Base-by-base conservation (phyloP, 2,329 filamentous ascomycete species). In the Pochonia chlamydosporia region DNA sequence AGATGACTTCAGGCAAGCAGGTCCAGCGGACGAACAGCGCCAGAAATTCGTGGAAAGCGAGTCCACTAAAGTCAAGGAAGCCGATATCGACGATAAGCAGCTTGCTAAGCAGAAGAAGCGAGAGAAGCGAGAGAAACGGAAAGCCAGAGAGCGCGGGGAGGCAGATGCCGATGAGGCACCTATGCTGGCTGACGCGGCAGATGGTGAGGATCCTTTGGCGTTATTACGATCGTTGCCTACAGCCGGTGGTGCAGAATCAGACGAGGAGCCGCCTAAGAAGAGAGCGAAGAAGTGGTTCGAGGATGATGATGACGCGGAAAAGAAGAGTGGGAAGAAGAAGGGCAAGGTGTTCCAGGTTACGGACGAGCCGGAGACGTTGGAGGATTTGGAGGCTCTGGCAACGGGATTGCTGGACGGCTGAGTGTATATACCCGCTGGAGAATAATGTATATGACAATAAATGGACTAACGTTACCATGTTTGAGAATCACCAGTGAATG, bases 11-110 rank as follows among this genome's bases (percentile, higher is more conserved):
- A 75, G 74, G 52, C 76, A 79, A 33, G 79, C 83, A 46, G 93
- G 92, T 30, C 73, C 84, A 21, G 86, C 88, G 3, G 86, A 90
- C 54, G 79, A 79, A 42, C 89, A 95, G 66, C 78, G 89, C 40
- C 74, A 78, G 56, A 79, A 77, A 55, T 99, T 96, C 71, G 72
- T 97, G 63, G 83, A 87, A 41, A 76, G 76, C 51, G 92, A 96
- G 65, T 72, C 79, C 10, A 77, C 79, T 56, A 79, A 84, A 53
- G 88, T 95, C 25, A 75, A 76, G 55, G 74, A 80, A 58, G 88
- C 85, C 18, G 93, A 99, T 71, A 66, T 87, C 30, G 80, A 82
- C 52, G 93, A 99, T 68, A 96, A 96, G 72, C 78, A 81, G 55
- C 65, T 86, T 13, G 89, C 82, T 30, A 89, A 85, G 71, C 79